These are phyloP conservation scores for Lophiotrema nucula DNA, from an alignment of 495 filamentous ascomycete genomes.

Conservation along the genomic window DNA sequence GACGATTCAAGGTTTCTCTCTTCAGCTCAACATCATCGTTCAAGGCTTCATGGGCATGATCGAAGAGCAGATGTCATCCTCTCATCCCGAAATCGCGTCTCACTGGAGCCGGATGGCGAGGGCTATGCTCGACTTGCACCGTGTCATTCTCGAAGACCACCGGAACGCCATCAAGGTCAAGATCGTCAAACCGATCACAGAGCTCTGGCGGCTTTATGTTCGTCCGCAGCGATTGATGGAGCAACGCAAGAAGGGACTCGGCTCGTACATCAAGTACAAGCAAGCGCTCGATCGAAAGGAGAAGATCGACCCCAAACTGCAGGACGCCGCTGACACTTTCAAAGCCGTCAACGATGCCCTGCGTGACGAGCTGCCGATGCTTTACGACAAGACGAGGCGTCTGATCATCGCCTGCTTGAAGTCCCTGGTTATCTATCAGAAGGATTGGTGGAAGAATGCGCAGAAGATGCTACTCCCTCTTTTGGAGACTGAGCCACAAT, in stretches of 20 bases:
- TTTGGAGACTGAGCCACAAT: slow-evolving; percentile 63
- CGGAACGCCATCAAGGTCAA: slow-evolving; percentile 71
- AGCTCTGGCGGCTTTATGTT: slow-evolving; percentile 74
- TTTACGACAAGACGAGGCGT: slow-evolving; percentile 74
- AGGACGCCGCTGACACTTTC: slow-evolving; percentile 81
- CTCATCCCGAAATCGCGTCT: slow-evolving; percentile 77
- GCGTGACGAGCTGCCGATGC: slow-evolving; percentile 86
- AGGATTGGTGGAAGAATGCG: slow-evolving; percentile 74
- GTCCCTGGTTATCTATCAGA: slow-evolving; percentile 79
- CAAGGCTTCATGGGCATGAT: slow-evolving; percentile 66
- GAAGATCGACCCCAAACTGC: slow-evolving; percentile 76
- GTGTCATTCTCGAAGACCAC: slow-evolving; percentile 77
- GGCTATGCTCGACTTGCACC: slow-evolving; percentile 76
- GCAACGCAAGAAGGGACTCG: slow-evolving; percentile 83
- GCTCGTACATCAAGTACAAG: slow-evolving; percentile 84
- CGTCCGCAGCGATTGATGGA: slow-evolving; percentile 77
- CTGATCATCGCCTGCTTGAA: slow-evolving; percentile 75
- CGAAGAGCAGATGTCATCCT: slow-evolving; percentile 55
- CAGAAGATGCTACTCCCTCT: slow-evolving; percentile 74
- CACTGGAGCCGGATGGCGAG: slow-evolving; percentile 87
- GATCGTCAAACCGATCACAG: slow-evolving; percentile 84
- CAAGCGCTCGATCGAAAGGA: slow-evolving; percentile 73
- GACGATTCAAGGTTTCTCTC: slow-evolving; percentile 66
- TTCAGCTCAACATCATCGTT: slow-evolving; percentile 68
- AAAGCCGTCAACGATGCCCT: slow-evolving; percentile 85